A percentile compares a stretch with the other conserved stretches of the same genome.
phyloP scores from a whole-genome alignment of 441 rosid genomes.

The Erodium texanum region DNA sequence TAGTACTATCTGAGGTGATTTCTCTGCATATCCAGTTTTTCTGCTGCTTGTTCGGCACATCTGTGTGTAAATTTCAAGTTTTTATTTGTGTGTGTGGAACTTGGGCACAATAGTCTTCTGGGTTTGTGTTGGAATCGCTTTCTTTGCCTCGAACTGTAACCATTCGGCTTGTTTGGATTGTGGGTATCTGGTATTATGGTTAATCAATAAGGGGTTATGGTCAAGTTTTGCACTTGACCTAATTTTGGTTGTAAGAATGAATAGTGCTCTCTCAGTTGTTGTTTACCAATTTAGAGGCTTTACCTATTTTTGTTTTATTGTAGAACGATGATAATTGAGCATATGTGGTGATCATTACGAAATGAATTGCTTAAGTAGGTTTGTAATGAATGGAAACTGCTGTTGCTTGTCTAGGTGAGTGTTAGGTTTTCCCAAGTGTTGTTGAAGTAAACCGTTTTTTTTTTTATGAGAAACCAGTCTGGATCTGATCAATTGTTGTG shows the following conservation, averaged over 20 bases:
- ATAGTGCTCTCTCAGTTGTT: too few relatives aligned
- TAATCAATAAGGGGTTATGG: too few relatives aligned
- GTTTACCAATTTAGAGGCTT: neutral
- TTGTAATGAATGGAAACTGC: neutral
- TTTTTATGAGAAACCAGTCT: neutral
- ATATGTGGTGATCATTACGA: neutral
- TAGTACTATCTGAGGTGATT: neutral
- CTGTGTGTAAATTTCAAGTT: neutral
- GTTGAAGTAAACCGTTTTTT: neutral
- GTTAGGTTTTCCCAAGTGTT: neutral
- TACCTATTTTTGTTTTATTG: neutral
- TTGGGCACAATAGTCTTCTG: neutral
- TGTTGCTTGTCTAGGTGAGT: neutral
- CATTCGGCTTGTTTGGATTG: neutral
- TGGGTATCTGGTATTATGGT: neutral
- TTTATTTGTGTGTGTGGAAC: neutral
- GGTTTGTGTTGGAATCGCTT: conserved; percentile 2
- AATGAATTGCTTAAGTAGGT: neutral
- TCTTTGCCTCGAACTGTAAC: neutral
- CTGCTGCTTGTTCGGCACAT: neutral
- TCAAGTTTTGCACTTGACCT: too few relatives aligned
- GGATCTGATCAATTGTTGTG: conserved; percentile 1
- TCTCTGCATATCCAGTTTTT: neutral
- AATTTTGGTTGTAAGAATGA: too few relatives aligned
- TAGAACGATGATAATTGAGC: neutral